These are phyloP conservation scores for Moesziomyces parantarcticus DNA, from an alignment of 1,284 basidiomycete genomes.

Conservation along the genomic window DNA sequence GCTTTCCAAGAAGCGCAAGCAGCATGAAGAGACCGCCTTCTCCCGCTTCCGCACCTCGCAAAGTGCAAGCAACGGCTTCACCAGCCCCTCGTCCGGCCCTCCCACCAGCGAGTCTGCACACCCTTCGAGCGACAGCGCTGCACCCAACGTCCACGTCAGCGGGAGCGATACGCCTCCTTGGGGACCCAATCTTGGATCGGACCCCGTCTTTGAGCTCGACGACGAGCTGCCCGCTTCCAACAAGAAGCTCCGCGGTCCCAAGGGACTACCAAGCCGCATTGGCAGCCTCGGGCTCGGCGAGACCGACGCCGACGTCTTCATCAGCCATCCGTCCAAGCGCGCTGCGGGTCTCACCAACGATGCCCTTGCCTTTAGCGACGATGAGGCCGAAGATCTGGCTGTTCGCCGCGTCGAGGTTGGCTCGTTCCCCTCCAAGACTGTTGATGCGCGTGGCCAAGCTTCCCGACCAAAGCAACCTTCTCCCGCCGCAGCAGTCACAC, in stretches of 20 bases:
- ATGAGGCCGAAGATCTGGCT: constrained; percentile 45
- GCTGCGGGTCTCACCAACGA: constrained; percentile 51
- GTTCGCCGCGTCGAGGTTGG: constrained; percentile 50
- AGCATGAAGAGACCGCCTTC: constrained; percentile 38
- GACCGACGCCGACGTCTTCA: constrained; percentile 31
- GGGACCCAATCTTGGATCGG: constrained; percentile 49
- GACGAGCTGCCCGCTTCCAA: constrained; percentile 30
- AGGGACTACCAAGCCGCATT: constrained; percentile 40
- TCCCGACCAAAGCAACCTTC: constrained; percentile 23
- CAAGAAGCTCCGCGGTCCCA: constrained; percentile 49
- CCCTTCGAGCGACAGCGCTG: constrained; percentile 40
- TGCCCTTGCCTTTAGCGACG: constrained; percentile 47
- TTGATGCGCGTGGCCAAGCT: constrained; percentile 35
- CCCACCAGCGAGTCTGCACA: constrained; percentile 44
- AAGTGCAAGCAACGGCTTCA: constrained; percentile 37
- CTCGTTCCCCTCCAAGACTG: constrained; percentile 23
- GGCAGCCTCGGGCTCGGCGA: constrained; percentile 45
- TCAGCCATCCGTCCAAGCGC: constrained; percentile 37
- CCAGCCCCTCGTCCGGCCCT: constrained; percentile 44
- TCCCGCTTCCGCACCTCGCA: constrained; percentile 33
- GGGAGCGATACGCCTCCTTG: constrained; percentile 63
- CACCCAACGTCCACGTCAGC: constrained; percentile 52
- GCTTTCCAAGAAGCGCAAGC: constrained; percentile 40
- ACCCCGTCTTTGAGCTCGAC: constrained; percentile 46
- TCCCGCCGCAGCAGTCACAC: constrained; percentile 18